Conservation (phyloP, 208 protist genomes). For the Angomonas ambiguus region DNA sequence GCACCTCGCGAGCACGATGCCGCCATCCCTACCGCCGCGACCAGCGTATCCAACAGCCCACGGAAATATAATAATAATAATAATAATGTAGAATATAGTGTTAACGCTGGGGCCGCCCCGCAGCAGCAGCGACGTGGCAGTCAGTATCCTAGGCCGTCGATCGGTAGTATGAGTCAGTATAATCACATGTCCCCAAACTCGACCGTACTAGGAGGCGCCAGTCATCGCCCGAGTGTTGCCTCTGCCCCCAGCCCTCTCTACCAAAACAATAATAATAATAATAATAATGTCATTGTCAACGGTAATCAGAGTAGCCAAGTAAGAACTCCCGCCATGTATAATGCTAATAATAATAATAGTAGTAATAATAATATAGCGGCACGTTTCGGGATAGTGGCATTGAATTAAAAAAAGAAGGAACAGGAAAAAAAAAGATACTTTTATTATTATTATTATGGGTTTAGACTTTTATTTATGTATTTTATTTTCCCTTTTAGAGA, state of each 20-base stretch:
- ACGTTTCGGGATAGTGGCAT: conserved; percentile 33
- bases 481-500: conserved; percentile 10
- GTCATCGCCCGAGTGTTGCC: no score
- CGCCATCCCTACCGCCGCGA: neutral
- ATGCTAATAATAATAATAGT: neutral
- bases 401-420: conserved; percentile 11
- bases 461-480: conserved; percentile 1
- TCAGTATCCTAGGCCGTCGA: neutral
- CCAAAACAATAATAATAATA: neutral
- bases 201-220: neutral
- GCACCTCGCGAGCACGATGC: neutral
- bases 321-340: neutral
- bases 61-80: conserved; percentile 1
- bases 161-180: neutral
- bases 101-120: neutral
- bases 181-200: neutral
- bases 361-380: conserved; percentile 18
- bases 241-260: neutral
- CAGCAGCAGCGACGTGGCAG: neutral
- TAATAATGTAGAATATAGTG: neutral
- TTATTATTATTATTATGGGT: conserved; percentile 22
- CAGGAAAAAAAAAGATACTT: conserved; percentile 26
- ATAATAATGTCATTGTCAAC: neutral
- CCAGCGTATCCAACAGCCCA: no score
- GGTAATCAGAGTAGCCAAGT: neutral